These are phyloP conservation scores for Corrigiola litoralis DNA, from an alignment of 179 eudicot genomes.

Conservation along the genomic window DNA sequence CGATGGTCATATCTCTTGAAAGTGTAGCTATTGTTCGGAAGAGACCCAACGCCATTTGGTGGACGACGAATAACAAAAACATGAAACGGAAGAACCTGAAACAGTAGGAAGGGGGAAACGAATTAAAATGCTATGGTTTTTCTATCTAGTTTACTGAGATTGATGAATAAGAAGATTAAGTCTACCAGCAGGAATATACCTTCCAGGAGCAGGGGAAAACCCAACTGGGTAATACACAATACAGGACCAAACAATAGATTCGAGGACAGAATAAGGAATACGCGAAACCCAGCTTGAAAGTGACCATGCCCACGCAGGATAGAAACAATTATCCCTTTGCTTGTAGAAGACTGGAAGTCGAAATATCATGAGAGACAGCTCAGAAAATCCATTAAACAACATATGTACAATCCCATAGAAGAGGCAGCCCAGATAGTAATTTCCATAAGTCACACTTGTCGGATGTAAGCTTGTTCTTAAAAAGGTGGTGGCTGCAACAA, in stretches of 20 bases:
- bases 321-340: constrained; percentile 81
- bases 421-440: constrained; percentile 67
- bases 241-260: constrained; percentile 80
- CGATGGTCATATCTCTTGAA: constrained; percentile 77
- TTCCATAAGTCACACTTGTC: constrained; percentile 61
- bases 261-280: constrained; percentile 75
- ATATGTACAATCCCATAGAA: constrained; percentile 74
- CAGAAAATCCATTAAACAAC: constrained; percentile 92
- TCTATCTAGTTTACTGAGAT: neutral
- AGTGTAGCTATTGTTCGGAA: constrained; percentile 73
- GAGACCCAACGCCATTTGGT: constrained; percentile 93
- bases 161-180: neutral
- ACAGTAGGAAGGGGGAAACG: neutral
- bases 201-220: constrained; percentile 62
- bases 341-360: constrained; percentile 94
- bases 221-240: constrained; percentile 79
- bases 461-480: constrained; percentile 66
- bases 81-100: constrained; percentile 76
- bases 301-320: constrained; percentile 98
- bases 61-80: constrained; percentile 62
- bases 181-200: constrained; percentile 32
- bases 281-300: constrained; percentile 73
- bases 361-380: constrained; percentile 79
- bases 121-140: neutral
- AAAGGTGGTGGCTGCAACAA: constrained; percentile 67